Evolutionary conservation across 331 rosid genomes (phyloP), one percentile per base, ranked within the genome.

Genomic region (Pyrus hybrid): DNA sequence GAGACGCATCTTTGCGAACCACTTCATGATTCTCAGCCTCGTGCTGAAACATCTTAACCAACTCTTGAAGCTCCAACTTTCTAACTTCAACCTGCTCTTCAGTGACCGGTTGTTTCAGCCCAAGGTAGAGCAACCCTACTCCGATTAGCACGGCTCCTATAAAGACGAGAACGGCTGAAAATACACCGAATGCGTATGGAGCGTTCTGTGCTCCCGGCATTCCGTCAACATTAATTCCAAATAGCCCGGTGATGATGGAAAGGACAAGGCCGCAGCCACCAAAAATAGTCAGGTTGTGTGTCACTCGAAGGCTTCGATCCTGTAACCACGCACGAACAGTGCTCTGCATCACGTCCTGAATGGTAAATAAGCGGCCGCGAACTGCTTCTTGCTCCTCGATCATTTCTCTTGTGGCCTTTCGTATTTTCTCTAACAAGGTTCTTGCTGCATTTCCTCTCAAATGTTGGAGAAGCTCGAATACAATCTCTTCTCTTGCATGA

Each of bases 321-420:
- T 94, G 99, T 89, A 92, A 82, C 99, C 99, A 92, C 54, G 99
- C 93, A n/a, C 97, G 97, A 69, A 94, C 96, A 53, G 88, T 81
- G 83, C 98, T 90, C 82, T 94, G 99, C 96, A 92, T 86, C 76
- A 89, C 97, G 79, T 91, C 99, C 86, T 92, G 97, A 85, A 94
- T 92, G 23, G 93, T 94, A 80, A 94, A 94, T 60, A 94, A 78
- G 73, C 99, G 97, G 49, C 68, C 93, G 66, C 99, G 96, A 82
- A 86, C 99, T 60, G 97, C 99, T 87, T 94, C 99, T 84, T 94
- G 96, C 88, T 92, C 99, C 70, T 85, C 97, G 43, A 94, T 88
- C 99, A 94, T 94, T 79, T 88, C 82, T 73, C 99, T 84, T 56
- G 90, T 84, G 80, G 85, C 83, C 76, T 87, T 91, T 83, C 83